Evolutionary conservation across 306 rosid genomes (phyloP), one percentile per base, ranked within the genome.

Genomic region (Fagus sylvatica): DNA sequence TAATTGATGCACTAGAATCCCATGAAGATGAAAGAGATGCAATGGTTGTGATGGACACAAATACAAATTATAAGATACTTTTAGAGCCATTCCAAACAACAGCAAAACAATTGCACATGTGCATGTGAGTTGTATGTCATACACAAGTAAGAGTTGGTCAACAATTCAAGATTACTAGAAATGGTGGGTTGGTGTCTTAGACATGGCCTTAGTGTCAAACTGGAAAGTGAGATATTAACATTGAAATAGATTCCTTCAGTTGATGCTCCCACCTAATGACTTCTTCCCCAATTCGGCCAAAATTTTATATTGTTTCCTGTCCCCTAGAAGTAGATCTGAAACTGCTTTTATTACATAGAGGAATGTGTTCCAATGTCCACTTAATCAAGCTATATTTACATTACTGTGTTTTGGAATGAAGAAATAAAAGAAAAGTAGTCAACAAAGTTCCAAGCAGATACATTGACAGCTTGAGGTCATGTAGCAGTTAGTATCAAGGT

Each of bases 1-100:
- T 71, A 79, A 75, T 78, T 78, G 42, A 76, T 76, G 72, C 79
- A 70, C 42, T 56, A 72, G 13, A 80, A 76, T 73, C 80, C 73
- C 78, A 70, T 16, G 72, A 70, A 74, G 32, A 39, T 61, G 71
- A 73, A 78, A 39, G 80, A 3, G 6, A 76, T 30, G 22, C 30
- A 53, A 61, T 17, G 56, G 61, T 67, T 55, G 67, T 28, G 66
- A 46, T 12, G 41, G 33, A 43, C 57, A 59, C 32, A 48, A 34
- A 7, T 1, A 12, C 28, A 48, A 22, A 10, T 2, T 13, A 43
- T 13, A 49, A 72, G 8, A 28, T 28, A 12, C 2, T 61, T 61
- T 30, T 61, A 60, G 10, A 82, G 39, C 33, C 36, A 71, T 54
- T 42, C 66, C 54, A 30, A 72, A 69, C 76, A 53, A 46, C 32